Evolutionary conservation across 768 basidiomycete species (phyloP).

Genomic region (Kwoniella europaea): DNA sequence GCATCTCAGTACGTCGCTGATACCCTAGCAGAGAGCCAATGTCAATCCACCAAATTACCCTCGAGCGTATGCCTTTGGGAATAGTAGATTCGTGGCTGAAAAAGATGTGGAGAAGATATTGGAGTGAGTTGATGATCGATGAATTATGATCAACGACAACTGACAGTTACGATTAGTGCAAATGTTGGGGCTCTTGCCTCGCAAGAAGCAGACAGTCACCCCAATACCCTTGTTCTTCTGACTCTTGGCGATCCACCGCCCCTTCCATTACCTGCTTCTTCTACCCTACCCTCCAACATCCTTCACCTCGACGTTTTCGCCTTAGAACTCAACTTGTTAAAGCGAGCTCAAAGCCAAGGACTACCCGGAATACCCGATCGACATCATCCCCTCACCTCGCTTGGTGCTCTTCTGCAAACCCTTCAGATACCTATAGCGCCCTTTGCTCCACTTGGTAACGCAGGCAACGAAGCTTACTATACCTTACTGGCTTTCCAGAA

Average conservation of each 20-base stretch:
- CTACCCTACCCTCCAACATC: slow-evolving; percentile 52
- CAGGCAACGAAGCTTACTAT: slow-evolving; percentile 57
- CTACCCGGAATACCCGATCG: slow-evolving; percentile 43
- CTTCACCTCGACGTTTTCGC: slow-evolving; percentile 53
- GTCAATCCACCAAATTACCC: slow-evolving; percentile 51
- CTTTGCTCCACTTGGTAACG: slow-evolving; percentile 53
- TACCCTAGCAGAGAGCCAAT: slow-evolving; percentile 43
- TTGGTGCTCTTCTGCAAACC: slow-evolving; percentile 43
- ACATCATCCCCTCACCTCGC: slow-evolving; percentile 38
- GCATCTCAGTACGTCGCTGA: not conserved
- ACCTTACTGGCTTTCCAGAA: slow-evolving; percentile 55
- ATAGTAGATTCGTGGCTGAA: slow-evolving; percentile 50
- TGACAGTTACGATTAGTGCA: slow-evolving; percentile 37
- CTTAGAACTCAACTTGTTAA: slow-evolving; percentile 51
- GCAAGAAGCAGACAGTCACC: slow-evolving; percentile 46
- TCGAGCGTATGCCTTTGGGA: slow-evolving; percentile 53
- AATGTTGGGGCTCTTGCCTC: slow-evolving; percentile 52
- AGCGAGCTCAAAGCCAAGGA: slow-evolving; percentile 43
- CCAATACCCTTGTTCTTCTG: slow-evolving; percentile 55
- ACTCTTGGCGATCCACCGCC: slow-evolving; percentile 44
- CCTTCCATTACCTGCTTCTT: slow-evolving; percentile 44
- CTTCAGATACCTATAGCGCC: slow-evolving; percentile 51
- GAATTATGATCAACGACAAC: no score
- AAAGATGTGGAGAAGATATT: slow-evolving; percentile 50
- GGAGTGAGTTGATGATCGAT: no score